These are phyloP conservation scores for Pestalotiopsis sp. DNA, from an alignment of 2,329 filamentous ascomycete genomes.

Conservation along the genomic window DNA sequence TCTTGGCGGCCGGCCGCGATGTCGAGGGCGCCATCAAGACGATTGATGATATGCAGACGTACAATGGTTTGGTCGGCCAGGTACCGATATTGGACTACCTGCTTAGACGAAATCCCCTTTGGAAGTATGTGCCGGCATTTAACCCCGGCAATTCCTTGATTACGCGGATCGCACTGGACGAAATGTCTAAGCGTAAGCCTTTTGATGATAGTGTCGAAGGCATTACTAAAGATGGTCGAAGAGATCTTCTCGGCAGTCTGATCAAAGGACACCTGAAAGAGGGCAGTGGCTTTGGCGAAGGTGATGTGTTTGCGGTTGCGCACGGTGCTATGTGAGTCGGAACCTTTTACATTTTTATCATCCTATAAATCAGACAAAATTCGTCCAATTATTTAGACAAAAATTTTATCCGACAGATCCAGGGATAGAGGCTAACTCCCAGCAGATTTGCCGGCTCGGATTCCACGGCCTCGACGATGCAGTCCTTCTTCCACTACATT, in stretches of 20 bases:
- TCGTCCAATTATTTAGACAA: neutral
- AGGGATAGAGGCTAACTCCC: neutral
- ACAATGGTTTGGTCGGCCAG: slow-evolving; percentile 55
- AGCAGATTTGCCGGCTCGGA: slow-evolving; percentile 61
- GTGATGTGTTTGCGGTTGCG: slow-evolving; percentile 59
- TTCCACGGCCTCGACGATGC: slow-evolving; percentile 62
- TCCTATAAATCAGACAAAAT: neutral
- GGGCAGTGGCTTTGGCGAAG: slow-evolving; percentile 47
- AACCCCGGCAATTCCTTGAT: slow-evolving; percentile 48
- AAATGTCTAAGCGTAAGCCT: slow-evolving; percentile 47
- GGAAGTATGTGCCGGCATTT: slow-evolving; percentile 40
- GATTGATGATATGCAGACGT: slow-evolving; percentile 54
- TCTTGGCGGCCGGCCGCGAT: slow-evolving; percentile 51
- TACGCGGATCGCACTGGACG: slow-evolving; percentile 54
- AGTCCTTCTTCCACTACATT: slow-evolving; percentile 56
- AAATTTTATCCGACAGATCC: no score
- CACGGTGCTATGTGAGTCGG: slow-evolving; percentile 59
- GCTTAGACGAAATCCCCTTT: slow-evolving; percentile 52
- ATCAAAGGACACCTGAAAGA: slow-evolving; percentile 56
- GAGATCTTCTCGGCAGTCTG: slow-evolving; percentile 53
- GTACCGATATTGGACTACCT: slow-evolving; percentile 51
- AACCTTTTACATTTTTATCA: no score
- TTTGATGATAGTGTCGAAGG: slow-evolving; percentile 44
- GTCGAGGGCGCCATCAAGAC: slow-evolving; percentile 54
- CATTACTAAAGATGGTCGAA: slow-evolving; percentile 46